These are phyloP conservation scores for Cystoisospora suis DNA, from an alignment of 169 alveolate genomes.

Conservation along the genomic window DNA sequence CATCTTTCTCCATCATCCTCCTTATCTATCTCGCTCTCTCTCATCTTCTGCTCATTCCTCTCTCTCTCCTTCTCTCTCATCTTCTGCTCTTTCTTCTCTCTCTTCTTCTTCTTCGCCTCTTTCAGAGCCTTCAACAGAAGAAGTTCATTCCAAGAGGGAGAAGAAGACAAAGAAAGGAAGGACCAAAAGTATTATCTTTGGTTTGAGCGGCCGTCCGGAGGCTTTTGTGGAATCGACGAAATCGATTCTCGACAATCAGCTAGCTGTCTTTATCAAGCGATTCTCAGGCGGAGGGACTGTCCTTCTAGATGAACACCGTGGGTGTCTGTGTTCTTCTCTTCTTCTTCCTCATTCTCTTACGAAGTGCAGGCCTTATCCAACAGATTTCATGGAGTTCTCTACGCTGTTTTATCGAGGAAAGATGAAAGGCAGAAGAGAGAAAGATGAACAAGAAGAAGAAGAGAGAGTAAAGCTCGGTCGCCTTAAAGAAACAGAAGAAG, in stretches of 20 bases:
- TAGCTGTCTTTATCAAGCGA: not conserved
- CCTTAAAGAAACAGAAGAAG: not conserved
- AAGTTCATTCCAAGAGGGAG: too few species aligned
- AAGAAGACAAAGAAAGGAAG: too few species aligned
- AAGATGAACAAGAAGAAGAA: not conserved
- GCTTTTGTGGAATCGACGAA: not conserved
- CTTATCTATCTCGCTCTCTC: not conserved
- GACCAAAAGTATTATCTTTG: conserved; percentile 7
- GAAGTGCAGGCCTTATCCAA: not conserved
- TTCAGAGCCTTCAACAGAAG: not conserved
- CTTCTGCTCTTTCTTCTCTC: not conserved
- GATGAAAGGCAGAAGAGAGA: not conserved
- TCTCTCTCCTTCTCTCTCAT: not conserved
- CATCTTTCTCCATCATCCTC: not conserved
- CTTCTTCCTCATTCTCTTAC: conserved; percentile 3
- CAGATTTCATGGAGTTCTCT: not conserved
- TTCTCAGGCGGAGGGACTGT: conserved; percentile 30
- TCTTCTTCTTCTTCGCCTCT: not conserved
- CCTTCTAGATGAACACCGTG: not conserved
- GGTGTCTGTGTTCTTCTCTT: not conserved
- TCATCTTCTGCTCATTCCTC: not conserved
- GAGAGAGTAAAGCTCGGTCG: not conserved
- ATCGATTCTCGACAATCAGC: not conserved
- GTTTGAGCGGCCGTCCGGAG: not conserved
- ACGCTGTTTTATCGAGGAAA: not conserved